These are phyloP conservation scores for Tilletia indica DNA, from an alignment of 1,284 basidiomycete genomes.

Conservation along the genomic window DNA sequence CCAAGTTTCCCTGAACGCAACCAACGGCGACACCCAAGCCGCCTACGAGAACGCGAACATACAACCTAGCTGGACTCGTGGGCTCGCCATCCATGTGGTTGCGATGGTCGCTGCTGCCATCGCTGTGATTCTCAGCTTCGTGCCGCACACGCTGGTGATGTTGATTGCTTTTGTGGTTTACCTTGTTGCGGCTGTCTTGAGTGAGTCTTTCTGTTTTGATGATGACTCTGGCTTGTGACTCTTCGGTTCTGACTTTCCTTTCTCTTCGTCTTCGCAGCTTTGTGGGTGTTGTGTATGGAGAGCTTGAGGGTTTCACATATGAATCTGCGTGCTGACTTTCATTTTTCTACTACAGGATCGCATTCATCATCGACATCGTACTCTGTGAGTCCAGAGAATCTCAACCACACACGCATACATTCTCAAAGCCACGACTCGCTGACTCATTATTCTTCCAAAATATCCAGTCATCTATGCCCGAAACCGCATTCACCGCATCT, in stretches of 20 bases:
- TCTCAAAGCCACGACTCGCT: neutral
- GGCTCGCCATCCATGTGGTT: conserved; percentile 35
- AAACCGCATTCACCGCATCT: conserved; percentile 20
- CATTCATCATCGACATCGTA: conserved; percentile 18
- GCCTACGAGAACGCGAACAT: conserved; percentile 24
- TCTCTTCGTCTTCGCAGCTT: neutral
- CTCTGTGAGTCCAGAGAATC: conserved; percentile 12
- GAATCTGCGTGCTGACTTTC: neutral
- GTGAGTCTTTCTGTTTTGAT: conserved; percentile 9
- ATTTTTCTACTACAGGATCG: conserved; percentile 1
- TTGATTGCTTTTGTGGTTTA: conserved; percentile 27
- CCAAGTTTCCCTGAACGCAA: conserved; percentile 25
- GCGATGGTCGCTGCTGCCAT: conserved; percentile 28
- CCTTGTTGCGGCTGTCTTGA: conserved; percentile 17
- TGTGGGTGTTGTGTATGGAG: neutral
- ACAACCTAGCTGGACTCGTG: conserved; percentile 30
- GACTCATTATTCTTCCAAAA: neutral
- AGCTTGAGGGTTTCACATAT: too few relatives aligned
- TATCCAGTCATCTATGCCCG: conserved; percentile 19
- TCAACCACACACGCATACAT: neutral
- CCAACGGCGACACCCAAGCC: conserved; percentile 21
- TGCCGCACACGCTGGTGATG: conserved; percentile 25
- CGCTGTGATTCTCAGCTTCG: conserved; percentile 26
- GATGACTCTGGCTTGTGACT: too few relatives aligned
- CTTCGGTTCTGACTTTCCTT: neutral